Conservation (phyloP, 2,329 filamentous ascomycete species). For the Colletotrichum siamense region DNA sequence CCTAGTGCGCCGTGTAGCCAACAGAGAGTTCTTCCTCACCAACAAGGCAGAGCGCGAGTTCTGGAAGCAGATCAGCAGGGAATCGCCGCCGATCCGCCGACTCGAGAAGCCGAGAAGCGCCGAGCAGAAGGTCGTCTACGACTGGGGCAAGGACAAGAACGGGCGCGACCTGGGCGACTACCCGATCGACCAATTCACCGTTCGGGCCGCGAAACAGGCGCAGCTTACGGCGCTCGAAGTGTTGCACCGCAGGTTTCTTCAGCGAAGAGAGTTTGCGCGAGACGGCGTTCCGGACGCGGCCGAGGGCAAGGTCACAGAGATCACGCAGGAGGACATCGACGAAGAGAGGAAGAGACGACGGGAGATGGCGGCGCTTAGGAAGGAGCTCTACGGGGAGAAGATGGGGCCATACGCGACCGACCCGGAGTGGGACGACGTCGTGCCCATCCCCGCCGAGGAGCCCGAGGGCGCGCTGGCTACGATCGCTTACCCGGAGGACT, state of each 20-base stretch:
- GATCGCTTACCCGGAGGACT: conserved; percentile 90
- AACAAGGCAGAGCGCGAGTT: conserved; percentile 61
- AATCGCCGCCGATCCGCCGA: conserved; percentile 53
- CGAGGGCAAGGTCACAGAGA: conserved; percentile 24
- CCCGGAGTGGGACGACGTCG: conserved; percentile 82
- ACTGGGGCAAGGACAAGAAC: conserved; percentile 57
- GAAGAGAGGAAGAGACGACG: conserved; percentile 52
- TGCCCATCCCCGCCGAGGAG: conserved; percentile 84
- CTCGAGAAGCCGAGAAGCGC: conserved; percentile 30
- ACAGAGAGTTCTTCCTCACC: conserved; percentile 37
- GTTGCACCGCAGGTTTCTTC: conserved; percentile 50
- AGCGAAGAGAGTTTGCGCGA: conserved; percentile 37
- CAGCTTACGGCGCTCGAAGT: conserved; percentile 48
- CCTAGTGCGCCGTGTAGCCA: conserved; percentile 47
- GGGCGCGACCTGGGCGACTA: conserved; percentile 57
- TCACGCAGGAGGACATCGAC: conserved; percentile 45
- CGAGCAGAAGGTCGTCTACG: conserved; percentile 30
- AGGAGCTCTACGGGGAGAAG: conserved; percentile 58
- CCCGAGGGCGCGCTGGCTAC: conserved; percentile 85
- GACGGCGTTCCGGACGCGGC: conserved; percentile 14
- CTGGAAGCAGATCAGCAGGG: conserved; percentile 62
- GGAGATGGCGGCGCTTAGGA: conserved; percentile 56
- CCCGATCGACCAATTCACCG: conserved; percentile 49
- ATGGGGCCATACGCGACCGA: conserved; percentile 65
- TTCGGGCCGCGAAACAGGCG: conserved; percentile 45